A percentile compares a stretch with the other conserved stretches of the same genome.
Conservation (phyloP, 306 rosid genomes). For the Acacia melanoxylon region DNA sequence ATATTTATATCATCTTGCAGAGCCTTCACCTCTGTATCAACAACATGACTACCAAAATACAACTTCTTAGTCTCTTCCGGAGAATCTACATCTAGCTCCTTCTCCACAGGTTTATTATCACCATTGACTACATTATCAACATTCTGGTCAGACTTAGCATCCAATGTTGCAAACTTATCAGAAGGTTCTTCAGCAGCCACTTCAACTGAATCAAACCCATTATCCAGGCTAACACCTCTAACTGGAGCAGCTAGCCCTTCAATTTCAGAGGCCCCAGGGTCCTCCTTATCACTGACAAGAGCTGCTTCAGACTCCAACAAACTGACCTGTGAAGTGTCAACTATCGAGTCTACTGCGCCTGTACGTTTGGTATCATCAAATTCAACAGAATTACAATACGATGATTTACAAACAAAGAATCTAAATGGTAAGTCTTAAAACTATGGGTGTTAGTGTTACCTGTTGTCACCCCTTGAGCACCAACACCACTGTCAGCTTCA, state of each 20-base stretch:
- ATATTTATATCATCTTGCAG: slow-evolving; percentile 21
- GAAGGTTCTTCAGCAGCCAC: slow-evolving; percentile 27
- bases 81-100: slow-evolving; percentile 27
- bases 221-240: slow-evolving; percentile 45
- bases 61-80: slow-evolving; percentile 25
- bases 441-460: slow-evolving; percentile 11
- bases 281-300: slow-evolving; percentile 49
- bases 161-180: not conserved
- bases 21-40: slow-evolving; percentile 1
- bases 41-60: slow-evolving; percentile 1
- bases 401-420: slow-evolving; percentile 27
- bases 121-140: slow-evolving; percentile 10
- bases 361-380: slow-evolving; percentile 24
- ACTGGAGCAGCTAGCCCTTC: slow-evolving; percentile 36
- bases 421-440: slow-evolving; percentile 12
- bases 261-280: slow-evolving; percentile 42
- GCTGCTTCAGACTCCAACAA: slow-evolving; percentile 40
- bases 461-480: slow-evolving; percentile 15
- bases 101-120: slow-evolving; percentile 19
- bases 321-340: slow-evolving; percentile 35
- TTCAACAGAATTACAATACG: slow-evolving; percentile 27
- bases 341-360: slow-evolving; percentile 41
- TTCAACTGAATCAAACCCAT: slow-evolving; percentile 47
- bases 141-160: slow-evolving; percentile 21
- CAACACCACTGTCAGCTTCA: slow-evolving; percentile 30